Evolutionary conservation across 306 rosid genomes (phyloP), one percentile per base, ranked within the genome.

Genomic region (Senna siamea): DNA sequence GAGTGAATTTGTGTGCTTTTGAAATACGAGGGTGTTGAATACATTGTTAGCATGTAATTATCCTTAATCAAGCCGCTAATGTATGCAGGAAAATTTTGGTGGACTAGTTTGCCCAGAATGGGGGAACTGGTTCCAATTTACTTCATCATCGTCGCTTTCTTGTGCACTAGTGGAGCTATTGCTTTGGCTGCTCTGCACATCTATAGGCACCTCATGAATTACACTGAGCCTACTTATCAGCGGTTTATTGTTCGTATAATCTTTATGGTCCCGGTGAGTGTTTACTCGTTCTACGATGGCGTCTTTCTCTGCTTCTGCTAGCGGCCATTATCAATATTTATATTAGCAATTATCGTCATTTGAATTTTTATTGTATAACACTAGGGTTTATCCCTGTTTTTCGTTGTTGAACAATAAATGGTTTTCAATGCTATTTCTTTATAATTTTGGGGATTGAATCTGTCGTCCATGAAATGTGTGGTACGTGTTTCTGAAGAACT

Each of bases 201-300:
- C 52, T 94, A 90, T 72, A 72, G 90, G 70, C 99, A 94, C 75
- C 96, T 94, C 64, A 72, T 85, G 83, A 94, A 94, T 79, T 94
- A 94, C 73, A 94, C 98, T 12, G 99, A 94, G 40, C 99, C 99
- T 50, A 92, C 95, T 73, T 94, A 92, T 75, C 99, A 94, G 83
- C 90, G 99, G 58, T 92, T 82, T 70, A 94, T 94, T 46, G 99
- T 92, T 40, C 92, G 99, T 54, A 94, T 94, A 70, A 78, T 94
- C 64, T 94, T 92, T 65, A 94, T 94, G 99, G 99, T 94, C 26
- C 99, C 96, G 72, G 99, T 93, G 63, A 85, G 92, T 82, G 30
- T 1, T 26, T 26, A 26, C 30, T 26, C 3, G 12, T 72, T 61
- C 1, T 48, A 5, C 41, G 5, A 5, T 1, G 30, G 9, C 28